phyloP scores from a whole-genome alignment of 495 filamentous ascomycete species.

The Geoglossum glabrum region DNA sequence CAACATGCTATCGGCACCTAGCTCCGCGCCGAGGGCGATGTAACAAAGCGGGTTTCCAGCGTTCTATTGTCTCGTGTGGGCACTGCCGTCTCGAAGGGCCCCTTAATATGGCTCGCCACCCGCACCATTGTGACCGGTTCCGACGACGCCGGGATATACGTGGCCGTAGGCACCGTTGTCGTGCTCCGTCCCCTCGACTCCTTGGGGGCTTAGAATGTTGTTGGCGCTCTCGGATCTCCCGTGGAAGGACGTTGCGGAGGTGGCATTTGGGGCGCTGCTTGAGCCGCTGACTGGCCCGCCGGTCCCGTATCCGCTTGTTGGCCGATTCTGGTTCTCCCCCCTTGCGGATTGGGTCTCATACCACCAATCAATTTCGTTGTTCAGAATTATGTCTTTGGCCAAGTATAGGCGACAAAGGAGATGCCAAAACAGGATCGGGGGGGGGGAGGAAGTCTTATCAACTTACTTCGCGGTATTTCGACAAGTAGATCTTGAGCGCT shows the following conservation, averaged over 20 bases:
- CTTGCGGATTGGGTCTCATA: conserved; percentile 55
- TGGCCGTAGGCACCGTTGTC: conserved; percentile 35
- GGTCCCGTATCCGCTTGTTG: conserved; percentile 43
- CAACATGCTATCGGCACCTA: neutral
- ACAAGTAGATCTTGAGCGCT: conserved; percentile 91
- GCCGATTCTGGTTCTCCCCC: conserved; percentile 51
- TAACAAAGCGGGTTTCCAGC: conserved; percentile 1
- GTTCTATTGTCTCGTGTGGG: neutral
- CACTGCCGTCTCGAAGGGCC: neutral
- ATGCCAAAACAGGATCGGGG: conserved; percentile 1
- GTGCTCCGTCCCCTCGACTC: conserved; percentile 37
- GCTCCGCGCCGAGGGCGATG: neutral
- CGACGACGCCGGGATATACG: conserved; percentile 40
- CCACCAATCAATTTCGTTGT: conserved; percentile 16
- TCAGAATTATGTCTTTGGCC: conserved; percentile 5
- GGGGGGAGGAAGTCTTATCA: conserved; percentile 12
- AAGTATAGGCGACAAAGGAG: conserved; percentile 5
- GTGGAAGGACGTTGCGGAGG: conserved; percentile 26
- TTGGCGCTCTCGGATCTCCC: conserved; percentile 35
- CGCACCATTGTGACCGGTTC: conserved; percentile 47
- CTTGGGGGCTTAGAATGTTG: conserved; percentile 36
- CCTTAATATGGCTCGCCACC: conserved; percentile 26
- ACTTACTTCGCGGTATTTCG: conserved; percentile 94
- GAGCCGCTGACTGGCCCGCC: conserved; percentile 28
- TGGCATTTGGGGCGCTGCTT: conserved; percentile 19